Percentiles rank a stretch among this genome's conserved stretches.
These are phyloP conservation scores for Metschnikowia koreensis DNA, from an alignment of 805 yeast genomes.

Conservation along the genomic window DNA sequence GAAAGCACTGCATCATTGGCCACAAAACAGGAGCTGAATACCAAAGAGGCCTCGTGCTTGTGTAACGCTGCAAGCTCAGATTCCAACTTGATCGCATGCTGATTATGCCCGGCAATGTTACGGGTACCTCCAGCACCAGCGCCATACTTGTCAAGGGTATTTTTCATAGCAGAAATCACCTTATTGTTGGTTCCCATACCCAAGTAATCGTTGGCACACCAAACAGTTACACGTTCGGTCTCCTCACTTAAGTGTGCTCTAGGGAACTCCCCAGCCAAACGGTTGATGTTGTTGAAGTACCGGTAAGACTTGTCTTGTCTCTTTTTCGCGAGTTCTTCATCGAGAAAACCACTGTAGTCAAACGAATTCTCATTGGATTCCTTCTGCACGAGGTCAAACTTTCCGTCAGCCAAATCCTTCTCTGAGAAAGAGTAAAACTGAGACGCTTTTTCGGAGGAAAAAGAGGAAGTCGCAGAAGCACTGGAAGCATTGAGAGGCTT, in stretches of 20 bases:
- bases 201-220: constrained; percentile 98
- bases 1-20: constrained; percentile 95
- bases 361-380: constrained; percentile 53
- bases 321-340: constrained; percentile 66
- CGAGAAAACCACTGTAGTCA: constrained; percentile 71
- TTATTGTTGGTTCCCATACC: constrained; percentile 86
- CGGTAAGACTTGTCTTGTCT: constrained; percentile 90
- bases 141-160: constrained; percentile 84
- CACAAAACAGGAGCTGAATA: constrained; percentile 92
- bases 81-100: constrained; percentile 85
- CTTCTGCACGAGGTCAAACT: constrained; percentile 22
- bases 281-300: constrained; percentile 93
- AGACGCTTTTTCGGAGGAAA: constrained; percentile 28
- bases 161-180: constrained; percentile 74
- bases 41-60: constrained; percentile 92
- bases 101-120: constrained; percentile 96
- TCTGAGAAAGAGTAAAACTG: constrained; percentile 34
- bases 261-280: constrained; percentile 92
- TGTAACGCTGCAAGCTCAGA: constrained; percentile 85
- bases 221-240: constrained; percentile 87
- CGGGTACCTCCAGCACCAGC: constrained; percentile 99
- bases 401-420: constrained; percentile 24
- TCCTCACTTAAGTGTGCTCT: constrained; percentile 78
- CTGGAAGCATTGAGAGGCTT: constrained; percentile 47
- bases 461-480: constrained; percentile 30